Evolutionary conservation across 2,329 filamentous ascomycete species (phyloP).

Genomic region (Trichoderma guizhouense): DNA sequence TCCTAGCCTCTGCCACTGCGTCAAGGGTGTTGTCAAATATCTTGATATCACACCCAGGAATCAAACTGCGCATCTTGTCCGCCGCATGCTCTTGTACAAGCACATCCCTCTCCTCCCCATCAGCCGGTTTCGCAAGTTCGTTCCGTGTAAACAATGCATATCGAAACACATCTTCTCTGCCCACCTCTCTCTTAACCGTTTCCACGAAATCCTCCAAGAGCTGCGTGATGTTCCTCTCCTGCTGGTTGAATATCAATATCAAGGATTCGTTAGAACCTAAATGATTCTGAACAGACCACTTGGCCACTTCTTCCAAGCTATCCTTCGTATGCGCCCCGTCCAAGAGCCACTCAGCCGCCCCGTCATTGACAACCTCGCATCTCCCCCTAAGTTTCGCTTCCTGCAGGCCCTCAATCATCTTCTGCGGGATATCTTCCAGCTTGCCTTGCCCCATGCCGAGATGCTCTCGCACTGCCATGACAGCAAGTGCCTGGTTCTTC

Average conservation of each 20-base stretch:
- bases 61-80: slow-evolving; percentile 54
- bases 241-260: slow-evolving; percentile 87
- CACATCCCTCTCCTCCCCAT: slow-evolving; percentile 42
- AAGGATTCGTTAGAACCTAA: slow-evolving; percentile 33
- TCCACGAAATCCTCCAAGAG: slow-evolving; percentile 62
- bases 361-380: slow-evolving; percentile 63
- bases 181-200: slow-evolving; percentile 45
- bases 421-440: slow-evolving; percentile 27
- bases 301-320: slow-evolving; percentile 70
- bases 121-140: slow-evolving; percentile 33
- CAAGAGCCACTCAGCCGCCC: slow-evolving; percentile 67
- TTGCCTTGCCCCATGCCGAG: slow-evolving; percentile 35
- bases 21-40: slow-evolving; percentile 69
- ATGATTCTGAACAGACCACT: slow-evolving; percentile 66
- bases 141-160: slow-evolving; percentile 82
- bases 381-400: slow-evolving; percentile 69
- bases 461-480: slow-evolving; percentile 56
- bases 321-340: slow-evolving; percentile 88
- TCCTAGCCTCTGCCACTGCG: slow-evolving; percentile 58
- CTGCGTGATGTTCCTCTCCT: slow-evolving; percentile 70
- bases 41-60: slow-evolving; percentile 42
- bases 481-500: slow-evolving; percentile 57
- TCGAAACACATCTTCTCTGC: slow-evolving; percentile 52
- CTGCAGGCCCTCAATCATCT: slow-evolving; percentile 64
- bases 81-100: slow-evolving; percentile 67